These are phyloP conservation scores for Orbilia ellipsospora DNA, from an alignment of 2,329 filamentous ascomycete species.

Conservation along the genomic window DNA sequence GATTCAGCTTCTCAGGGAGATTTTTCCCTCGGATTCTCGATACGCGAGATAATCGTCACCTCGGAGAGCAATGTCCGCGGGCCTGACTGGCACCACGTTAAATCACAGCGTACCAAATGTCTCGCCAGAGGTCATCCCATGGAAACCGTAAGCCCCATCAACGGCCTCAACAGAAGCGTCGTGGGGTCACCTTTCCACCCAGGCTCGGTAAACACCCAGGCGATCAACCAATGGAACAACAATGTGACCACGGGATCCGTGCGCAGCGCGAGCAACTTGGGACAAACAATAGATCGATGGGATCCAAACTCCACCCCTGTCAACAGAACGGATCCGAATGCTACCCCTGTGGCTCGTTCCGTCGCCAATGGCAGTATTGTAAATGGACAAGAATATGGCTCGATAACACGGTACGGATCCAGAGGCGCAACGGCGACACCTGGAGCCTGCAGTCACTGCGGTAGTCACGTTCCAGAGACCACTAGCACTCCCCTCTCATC, in stretches of 20 bases:
- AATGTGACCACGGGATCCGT: constrained; percentile 43
- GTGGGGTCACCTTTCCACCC: constrained; percentile 48
- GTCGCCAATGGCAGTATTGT: constrained; percentile 45
- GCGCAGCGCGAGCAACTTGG: constrained; percentile 48
- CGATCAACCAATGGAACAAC: constrained; percentile 52
- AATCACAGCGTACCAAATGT: constrained; percentile 51
- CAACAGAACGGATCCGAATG: constrained; percentile 45
- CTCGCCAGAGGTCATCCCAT: constrained; percentile 44
- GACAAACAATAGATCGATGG: constrained; percentile 45
- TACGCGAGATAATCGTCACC: constrained; percentile 53
- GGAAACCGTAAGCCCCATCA: constrained; percentile 41
- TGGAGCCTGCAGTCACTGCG: constrained; percentile 49
- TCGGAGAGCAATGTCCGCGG: constrained; percentile 51
- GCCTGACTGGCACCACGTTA: constrained; percentile 51
- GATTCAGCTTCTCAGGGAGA: constrained; percentile 44
- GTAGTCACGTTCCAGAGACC: constrained; percentile 37
- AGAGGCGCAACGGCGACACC: constrained; percentile 48
- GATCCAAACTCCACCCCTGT: constrained; percentile 49
- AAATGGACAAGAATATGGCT: constrained; percentile 42
- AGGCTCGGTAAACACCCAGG: constrained; percentile 42
- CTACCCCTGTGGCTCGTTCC: constrained; percentile 40
- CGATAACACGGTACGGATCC: constrained; percentile 47
- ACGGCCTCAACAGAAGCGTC: constrained; percentile 40
- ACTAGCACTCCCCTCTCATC: constrained; percentile 19
- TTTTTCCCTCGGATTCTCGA: constrained; percentile 54